A percentile compares a stretch with the other conserved stretches of the same genome.
phyloP scores from a whole-genome alignment of 495 filamentous ascomycete genomes.

The Friedmanniomyces simplex region DNA sequence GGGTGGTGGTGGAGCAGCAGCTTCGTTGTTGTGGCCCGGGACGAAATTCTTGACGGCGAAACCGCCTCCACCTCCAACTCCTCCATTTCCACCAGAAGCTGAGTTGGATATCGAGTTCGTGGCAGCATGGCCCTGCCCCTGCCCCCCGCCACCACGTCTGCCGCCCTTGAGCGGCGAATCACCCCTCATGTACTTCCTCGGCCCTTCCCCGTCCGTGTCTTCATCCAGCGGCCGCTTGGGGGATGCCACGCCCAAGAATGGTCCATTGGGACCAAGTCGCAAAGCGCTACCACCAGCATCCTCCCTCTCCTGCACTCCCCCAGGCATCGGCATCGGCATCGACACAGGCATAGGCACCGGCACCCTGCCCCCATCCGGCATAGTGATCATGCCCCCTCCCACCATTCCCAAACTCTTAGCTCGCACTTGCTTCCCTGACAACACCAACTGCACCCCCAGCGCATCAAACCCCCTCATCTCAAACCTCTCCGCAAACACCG shows the following conservation, averaged over 20 bases:
- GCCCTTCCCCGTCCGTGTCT: slow-evolving; percentile 51
- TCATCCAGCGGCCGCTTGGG: slow-evolving; percentile 71
- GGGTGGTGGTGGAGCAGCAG: too few species aligned
- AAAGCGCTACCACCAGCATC: neutral
- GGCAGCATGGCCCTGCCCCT: neutral
- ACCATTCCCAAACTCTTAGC: slow-evolving; percentile 35
- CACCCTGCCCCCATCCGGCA: neutral
- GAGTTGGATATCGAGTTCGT: slow-evolving; percentile 1
- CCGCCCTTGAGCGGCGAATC: slow-evolving; percentile 78
- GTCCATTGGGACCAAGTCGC: slow-evolving; percentile 16
- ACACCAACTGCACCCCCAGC: slow-evolving; percentile 64
- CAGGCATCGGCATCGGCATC: neutral
- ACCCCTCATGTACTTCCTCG: slow-evolving; percentile 67
- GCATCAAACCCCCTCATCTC: slow-evolving; percentile 60
- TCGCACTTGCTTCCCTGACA: slow-evolving; percentile 67
- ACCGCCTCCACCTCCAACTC: slow-evolving; percentile 13
- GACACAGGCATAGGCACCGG: slow-evolving; percentile 2
- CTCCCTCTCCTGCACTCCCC: neutral
- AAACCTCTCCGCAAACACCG: slow-evolving; percentile 61
- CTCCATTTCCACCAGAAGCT: neutral
- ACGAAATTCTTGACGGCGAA: slow-evolving; percentile 17
- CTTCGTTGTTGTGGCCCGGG: neutral
- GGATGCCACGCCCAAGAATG: slow-evolving; percentile 33
- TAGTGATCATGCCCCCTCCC: slow-evolving; percentile 16
- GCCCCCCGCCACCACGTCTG: neutral